phyloP scores from a whole-genome alignment of 2,329 filamentous ascomycete genomes.

The Proliferodiscus dingleyae region DNA sequence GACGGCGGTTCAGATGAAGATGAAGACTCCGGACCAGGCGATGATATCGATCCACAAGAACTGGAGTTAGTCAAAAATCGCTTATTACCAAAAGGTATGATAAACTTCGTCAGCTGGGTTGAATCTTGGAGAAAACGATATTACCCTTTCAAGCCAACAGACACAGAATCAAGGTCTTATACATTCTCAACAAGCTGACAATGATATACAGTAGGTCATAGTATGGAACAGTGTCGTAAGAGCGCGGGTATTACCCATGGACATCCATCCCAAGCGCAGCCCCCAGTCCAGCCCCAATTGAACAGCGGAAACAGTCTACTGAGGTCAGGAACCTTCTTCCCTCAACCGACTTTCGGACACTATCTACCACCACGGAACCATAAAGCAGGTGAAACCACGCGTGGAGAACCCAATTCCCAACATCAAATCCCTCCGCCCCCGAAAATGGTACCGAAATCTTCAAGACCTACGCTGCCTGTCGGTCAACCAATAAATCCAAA shows the following conservation, averaged over 20 bases:
- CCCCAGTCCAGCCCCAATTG: not conserved
- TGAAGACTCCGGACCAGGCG: slow-evolving; percentile 6
- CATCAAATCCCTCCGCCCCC: too few relatives aligned
- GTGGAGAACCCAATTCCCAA: too few relatives aligned
- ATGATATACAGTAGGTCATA: not conserved
- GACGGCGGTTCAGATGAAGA: slow-evolving; percentile 10
- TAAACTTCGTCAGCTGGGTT: not conserved
- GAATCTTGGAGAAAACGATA: too few relatives aligned
- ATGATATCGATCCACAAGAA: slow-evolving; percentile 8
- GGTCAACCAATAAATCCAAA: too few relatives aligned
- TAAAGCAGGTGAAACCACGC: not conserved
- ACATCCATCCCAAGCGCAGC: too few relatives aligned
- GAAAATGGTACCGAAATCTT: too few relatives aligned
- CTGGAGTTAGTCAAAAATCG: slow-evolving; percentile 3
- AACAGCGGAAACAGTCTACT: not conserved
- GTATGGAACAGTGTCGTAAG: not conserved
- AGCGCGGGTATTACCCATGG: not conserved
- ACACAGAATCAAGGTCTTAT: not conserved
- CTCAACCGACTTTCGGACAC: not conserved
- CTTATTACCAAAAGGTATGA: slow-evolving; percentile 10
- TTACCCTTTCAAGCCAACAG: not conserved
- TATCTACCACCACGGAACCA: not conserved
- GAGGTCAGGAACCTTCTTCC: not conserved
- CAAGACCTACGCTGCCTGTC: too few relatives aligned
- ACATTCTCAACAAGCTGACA: not conserved